Evolutionary conservation across 345 rosid genomes (phyloP).

Genomic region (Syzygium oleosum): DNA sequence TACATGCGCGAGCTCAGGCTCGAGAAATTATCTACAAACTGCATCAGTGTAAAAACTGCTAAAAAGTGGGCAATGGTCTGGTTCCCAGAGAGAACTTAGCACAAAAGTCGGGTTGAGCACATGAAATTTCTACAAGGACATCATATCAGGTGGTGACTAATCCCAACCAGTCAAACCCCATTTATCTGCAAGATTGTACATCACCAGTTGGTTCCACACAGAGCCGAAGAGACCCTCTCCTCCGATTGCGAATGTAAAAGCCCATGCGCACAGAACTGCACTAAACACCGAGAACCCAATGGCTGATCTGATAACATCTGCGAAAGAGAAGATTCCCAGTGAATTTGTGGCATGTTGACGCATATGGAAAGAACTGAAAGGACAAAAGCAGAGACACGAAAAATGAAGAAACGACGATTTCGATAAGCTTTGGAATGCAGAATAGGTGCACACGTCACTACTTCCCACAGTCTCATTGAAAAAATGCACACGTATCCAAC

Average conservation of each 20-base stretch:
- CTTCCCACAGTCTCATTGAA: background rate
- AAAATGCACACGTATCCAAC: background rate
- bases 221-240: constrained; percentile 77
- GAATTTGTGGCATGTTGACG: fast-evolving
- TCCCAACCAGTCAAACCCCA: constrained; percentile 79
- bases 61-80: background rate
- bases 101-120: background rate
- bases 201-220: constrained; percentile 75
- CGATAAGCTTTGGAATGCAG: background rate
- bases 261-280: constrained; percentile 62
- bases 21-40: background rate
- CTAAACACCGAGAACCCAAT: constrained; percentile 62
- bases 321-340: background rate
- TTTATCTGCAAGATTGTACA: constrained; percentile 88
- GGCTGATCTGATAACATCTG: constrained; percentile 80
- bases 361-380: fast-evolving
- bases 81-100: background rate
- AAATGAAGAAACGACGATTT: background rate
- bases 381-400: background rate
- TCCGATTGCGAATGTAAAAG: constrained; percentile 81
- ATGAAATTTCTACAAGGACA: background rate
- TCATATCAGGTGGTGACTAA: background rate
- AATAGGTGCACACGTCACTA: background rate
- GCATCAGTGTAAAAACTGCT: background rate
- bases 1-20: background rate